Evolutionary conservation across 768 basidiomycete genomes (phyloP).

Genomic region (Mycena filopes): DNA sequence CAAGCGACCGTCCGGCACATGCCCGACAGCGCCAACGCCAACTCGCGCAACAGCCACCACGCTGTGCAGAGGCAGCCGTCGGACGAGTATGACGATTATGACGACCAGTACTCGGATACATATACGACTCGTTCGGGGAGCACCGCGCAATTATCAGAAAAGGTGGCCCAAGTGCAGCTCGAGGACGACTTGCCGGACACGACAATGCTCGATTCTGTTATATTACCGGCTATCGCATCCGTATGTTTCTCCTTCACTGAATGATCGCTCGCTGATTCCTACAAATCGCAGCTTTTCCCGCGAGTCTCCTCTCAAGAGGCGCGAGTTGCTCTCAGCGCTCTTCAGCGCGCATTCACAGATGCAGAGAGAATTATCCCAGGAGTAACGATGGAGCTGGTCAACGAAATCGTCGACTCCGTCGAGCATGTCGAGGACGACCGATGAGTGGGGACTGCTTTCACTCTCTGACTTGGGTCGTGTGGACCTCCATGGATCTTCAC

Average conservation of each 20-base stretch:
- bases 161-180: slow-evolving; percentile 55
- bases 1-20: slow-evolving; percentile 78
- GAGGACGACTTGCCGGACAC: slow-evolving; percentile 80
- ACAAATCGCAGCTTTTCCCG: slow-evolving; percentile 78
- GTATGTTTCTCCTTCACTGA: slow-evolving; percentile 57
- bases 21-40: slow-evolving; percentile 38
- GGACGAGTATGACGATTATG: slow-evolving; percentile 75
- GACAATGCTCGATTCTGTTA: slow-evolving; percentile 95
- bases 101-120: slow-evolving; percentile 63
- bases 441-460: slow-evolving; percentile 42
- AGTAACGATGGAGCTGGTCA: slow-evolving; percentile 90
- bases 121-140: slow-evolving; percentile 55
- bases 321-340: slow-evolving; percentile 81
- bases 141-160: slow-evolving; percentile 54
- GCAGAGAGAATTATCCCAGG: slow-evolving; percentile 97
- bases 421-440: slow-evolving; percentile 87
- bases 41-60: slow-evolving; percentile 43
- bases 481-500: background rate
- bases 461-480: slow-evolving; percentile 22
- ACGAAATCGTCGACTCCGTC: slow-evolving; percentile 93
- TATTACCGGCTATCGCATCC: slow-evolving; percentile 95
- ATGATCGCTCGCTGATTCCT: slow-evolving; percentile 14
- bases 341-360: slow-evolving; percentile 93
- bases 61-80: slow-evolving; percentile 58
- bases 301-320: slow-evolving; percentile 95